A percentile compares a stretch with the other conserved stretches of the same genome.
phyloP scores from a whole-genome alignment of 441 rosid species.

The Brassica balearica region DNA sequence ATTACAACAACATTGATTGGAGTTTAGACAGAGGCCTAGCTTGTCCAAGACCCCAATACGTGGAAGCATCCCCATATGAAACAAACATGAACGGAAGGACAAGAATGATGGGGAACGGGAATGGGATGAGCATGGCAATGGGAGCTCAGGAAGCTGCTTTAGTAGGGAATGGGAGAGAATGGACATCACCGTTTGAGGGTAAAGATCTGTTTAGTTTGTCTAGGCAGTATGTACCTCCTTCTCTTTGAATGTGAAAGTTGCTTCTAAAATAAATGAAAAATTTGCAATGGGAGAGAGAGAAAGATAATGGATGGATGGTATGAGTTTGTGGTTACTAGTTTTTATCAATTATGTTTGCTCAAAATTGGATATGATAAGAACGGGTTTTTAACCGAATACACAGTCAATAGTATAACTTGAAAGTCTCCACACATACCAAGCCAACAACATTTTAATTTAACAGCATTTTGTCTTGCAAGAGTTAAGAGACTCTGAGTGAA shows the following conservation, averaged over 20 bases:
- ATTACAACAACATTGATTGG: conserved; percentile 90
- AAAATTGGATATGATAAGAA: neutral
- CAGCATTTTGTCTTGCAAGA: no score
- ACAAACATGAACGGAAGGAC: conserved; percentile 50
- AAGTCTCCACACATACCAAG: no score
- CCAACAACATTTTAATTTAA: no score
- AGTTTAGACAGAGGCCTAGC: conserved; percentile 68
- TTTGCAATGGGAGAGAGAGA: conserved; percentile 46
- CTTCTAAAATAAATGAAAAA: conserved; percentile 17
- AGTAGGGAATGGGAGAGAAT: conserved; percentile 62
- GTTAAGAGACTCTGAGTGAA: no score
- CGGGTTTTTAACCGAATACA: no score
- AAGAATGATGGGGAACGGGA: conserved; percentile 51
- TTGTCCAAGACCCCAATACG: conserved; percentile 50
- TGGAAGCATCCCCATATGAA: conserved; percentile 50
- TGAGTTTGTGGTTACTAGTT: conserved; percentile 42
- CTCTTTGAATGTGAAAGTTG: conserved; percentile 33
- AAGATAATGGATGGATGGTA: conserved; percentile 36
- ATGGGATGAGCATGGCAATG: conserved; percentile 23
- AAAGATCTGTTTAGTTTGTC: conserved; percentile 90
- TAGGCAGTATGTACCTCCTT: conserved; percentile 70
- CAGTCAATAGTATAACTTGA: no score
- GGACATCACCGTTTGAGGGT: conserved; percentile 95
- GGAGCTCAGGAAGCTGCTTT: conserved; percentile 57
- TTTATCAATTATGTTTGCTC: conserved; percentile 28